These are phyloP conservation scores for Colletotrichum orchidophilum DNA, from an alignment of 2,329 filamentous ascomycete genomes.

Conservation along the genomic window DNA sequence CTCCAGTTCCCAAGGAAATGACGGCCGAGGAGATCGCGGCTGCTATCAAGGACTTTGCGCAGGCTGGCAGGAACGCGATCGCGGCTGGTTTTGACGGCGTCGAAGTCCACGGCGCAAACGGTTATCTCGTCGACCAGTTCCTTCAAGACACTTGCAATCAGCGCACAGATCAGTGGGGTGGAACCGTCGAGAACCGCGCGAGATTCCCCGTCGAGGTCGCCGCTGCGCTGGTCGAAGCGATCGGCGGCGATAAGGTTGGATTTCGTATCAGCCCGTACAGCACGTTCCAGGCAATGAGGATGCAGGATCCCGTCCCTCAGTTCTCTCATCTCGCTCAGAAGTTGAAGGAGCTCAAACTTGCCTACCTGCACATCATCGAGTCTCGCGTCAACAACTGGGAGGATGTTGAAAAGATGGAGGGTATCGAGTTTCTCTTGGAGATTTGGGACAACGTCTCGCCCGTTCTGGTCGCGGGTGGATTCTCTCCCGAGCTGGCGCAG, in stretches of 20 bases:
- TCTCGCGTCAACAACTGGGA: constrained; percentile 57
- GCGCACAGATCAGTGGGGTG: constrained; percentile 62
- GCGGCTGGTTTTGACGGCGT: constrained; percentile 76
- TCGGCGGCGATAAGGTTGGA: constrained; percentile 62
- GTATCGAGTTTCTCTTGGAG: constrained; percentile 45
- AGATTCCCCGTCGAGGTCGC: constrained; percentile 62
- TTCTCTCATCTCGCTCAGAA: constrained; percentile 66
- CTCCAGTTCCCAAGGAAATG: constrained; percentile 68
- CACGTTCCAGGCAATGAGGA: constrained; percentile 70
- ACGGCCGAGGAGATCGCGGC: constrained; percentile 70
- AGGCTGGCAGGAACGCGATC: constrained; percentile 63
- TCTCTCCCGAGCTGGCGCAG: constrained; percentile 37
- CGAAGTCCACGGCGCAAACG: constrained; percentile 67
- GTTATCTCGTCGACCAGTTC: constrained; percentile 71
- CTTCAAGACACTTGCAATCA: constrained; percentile 60
- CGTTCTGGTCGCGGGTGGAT: constrained; percentile 48
- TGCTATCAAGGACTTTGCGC: constrained; percentile 66
- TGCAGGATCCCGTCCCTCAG: constrained; percentile 70
- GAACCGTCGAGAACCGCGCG: constrained; percentile 60
- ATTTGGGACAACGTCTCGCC: constrained; percentile 42
- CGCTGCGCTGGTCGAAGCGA: constrained; percentile 46
- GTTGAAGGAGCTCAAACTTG: constrained; percentile 61
- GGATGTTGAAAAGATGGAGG: constrained; percentile 48
- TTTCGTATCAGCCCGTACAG: constrained; percentile 70
- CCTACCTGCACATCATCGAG: constrained; percentile 71